These are phyloP conservation scores for Chrysanthemum seticuspe DNA, from an alignment of 129 eudicot genomes.

Conservation along the genomic window DNA sequence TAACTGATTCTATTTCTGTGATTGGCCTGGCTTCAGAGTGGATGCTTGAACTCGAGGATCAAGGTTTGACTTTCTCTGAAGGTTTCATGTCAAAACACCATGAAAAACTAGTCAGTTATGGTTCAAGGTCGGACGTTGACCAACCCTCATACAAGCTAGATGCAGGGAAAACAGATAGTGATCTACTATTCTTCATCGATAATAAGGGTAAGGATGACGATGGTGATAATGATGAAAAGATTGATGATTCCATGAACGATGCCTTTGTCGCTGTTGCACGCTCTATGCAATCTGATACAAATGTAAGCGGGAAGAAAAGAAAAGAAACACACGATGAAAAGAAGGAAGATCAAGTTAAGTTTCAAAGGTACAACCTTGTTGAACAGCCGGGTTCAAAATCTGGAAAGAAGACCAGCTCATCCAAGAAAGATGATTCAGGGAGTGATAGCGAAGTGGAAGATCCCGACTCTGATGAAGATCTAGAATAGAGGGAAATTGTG, in stretches of 20 bases:
- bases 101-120: slow-evolving; percentile 33
- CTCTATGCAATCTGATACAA: slow-evolving; percentile 43
- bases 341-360: slow-evolving; percentile 41
- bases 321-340: slow-evolving; percentile 34
- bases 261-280: slow-evolving; percentile 63
- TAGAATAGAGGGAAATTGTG: slow-evolving; percentile 13
- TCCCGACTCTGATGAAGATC: slow-evolving; percentile 52
- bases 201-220: slow-evolving; percentile 44
- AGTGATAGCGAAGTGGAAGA: slow-evolving; percentile 58
- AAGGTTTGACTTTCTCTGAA: slow-evolving; percentile 52
- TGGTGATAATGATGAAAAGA: slow-evolving; percentile 42
- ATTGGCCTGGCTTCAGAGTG: slow-evolving; percentile 41
- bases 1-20: slow-evolving; percentile 5
- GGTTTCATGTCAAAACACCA: slow-evolving; percentile 46
- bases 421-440: slow-evolving; percentile 33
- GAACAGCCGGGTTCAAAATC: slow-evolving; percentile 33
- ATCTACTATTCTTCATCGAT: slow-evolving; percentile 55
- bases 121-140: slow-evolving; percentile 36
- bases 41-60: slow-evolving; percentile 59
- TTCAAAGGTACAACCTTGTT: slow-evolving; percentile 41
- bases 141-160: slow-evolving; percentile 22
- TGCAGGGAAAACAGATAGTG: slow-evolving; percentile 34
- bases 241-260: slow-evolving; percentile 43
- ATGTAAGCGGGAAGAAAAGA: slow-evolving; percentile 45
- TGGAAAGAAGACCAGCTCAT: slow-evolving; percentile 15